Evolutionary conservation across 108 stramenopile genomes (phyloP).

Genomic region (Asterionellopsis glacialis): DNA sequence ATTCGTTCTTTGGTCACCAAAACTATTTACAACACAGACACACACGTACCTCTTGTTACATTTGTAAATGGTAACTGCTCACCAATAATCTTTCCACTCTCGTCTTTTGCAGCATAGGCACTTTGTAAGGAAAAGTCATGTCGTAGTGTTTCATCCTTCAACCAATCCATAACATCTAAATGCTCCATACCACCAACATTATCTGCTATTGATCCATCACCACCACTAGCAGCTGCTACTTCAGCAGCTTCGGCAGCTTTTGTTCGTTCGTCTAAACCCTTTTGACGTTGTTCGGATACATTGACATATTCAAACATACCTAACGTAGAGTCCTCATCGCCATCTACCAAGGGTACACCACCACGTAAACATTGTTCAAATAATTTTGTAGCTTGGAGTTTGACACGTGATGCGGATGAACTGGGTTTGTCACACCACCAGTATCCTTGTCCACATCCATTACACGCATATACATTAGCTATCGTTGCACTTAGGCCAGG

Average conservation of each 20-base stretch:
- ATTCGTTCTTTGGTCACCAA: too few relatives aligned
- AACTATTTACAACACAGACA: background rate
- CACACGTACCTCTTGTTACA: slow-evolving; percentile 34
- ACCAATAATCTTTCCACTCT: slow-evolving; percentile 10
- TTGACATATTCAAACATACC: slow-evolving; percentile 73
- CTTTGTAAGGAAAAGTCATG: slow-evolving; percentile 60
- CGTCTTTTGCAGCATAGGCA: slow-evolving; percentile 43
- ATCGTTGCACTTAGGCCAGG: slow-evolving; percentile 27
- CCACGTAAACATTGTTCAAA: slow-evolving; percentile 60
- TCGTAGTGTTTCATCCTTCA: slow-evolving; percentile 48
- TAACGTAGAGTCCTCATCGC: slow-evolving; percentile 2
- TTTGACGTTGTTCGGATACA: slow-evolving; percentile 29
- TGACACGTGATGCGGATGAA: slow-evolving; percentile 77
- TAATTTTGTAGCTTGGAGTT: slow-evolving; percentile 59
- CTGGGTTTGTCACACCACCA: slow-evolving; percentile 82
- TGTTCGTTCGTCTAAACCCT: slow-evolving; percentile 11
- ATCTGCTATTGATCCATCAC: background rate
- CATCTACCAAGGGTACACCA: slow-evolving; percentile 49
- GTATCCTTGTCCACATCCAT: slow-evolving; percentile 71
- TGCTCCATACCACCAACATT: slow-evolving; percentile 5
- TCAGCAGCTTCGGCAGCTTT: too few relatives aligned
- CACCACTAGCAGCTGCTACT: too few relatives aligned
- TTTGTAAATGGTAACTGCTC: slow-evolving; percentile 75
- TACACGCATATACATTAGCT: slow-evolving; percentile 62
- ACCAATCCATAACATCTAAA: slow-evolving; percentile 65